Evolutionary conservation across 257 asterid genomes (phyloP).

Genomic region (Apocynum venetum): DNA sequence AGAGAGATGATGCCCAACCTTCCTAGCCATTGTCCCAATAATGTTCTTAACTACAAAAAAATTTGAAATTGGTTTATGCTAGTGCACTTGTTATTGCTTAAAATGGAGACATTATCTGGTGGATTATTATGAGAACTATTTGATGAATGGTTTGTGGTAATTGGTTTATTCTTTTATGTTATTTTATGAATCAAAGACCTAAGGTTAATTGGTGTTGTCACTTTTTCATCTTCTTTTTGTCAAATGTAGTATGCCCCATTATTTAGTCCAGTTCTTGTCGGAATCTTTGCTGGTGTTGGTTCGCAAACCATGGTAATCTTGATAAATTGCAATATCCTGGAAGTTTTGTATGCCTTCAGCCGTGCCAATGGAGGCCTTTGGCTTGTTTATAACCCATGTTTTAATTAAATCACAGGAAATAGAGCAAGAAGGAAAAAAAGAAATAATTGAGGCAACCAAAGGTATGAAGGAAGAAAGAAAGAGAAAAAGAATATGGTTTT

Average conservation of each 20-base stretch:
- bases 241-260: constrained; percentile 76
- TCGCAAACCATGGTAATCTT: constrained; percentile 48
- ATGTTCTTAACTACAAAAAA: background rate
- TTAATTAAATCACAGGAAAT: constrained; percentile 23
- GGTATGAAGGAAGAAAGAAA: too few relatives aligned
- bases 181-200: background rate
- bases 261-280: too few relatives aligned
- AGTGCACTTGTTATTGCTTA: background rate
- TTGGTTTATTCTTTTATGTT: background rate
- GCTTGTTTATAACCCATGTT: constrained; percentile 23
- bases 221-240: constrained; percentile 16
- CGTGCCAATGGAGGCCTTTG: constrained; percentile 28
- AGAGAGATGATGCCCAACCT: constrained; percentile 30
- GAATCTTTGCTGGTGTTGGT: too few relatives aligned
- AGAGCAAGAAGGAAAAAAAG: constrained; percentile 5
- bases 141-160: background rate
- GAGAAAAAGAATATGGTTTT: too few relatives aligned
- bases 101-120: background rate
- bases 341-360: constrained; percentile 21
- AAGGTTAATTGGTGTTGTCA: background rate
- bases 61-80: background rate
- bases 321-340: constrained; percentile 26
- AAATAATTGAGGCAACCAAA: too few relatives aligned
- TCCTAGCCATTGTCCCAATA: constrained; percentile 30
- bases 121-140: background rate